Conservation (phyloP, 192 early-diverging fungal genomes). For the Coemansia sp. region DNA sequence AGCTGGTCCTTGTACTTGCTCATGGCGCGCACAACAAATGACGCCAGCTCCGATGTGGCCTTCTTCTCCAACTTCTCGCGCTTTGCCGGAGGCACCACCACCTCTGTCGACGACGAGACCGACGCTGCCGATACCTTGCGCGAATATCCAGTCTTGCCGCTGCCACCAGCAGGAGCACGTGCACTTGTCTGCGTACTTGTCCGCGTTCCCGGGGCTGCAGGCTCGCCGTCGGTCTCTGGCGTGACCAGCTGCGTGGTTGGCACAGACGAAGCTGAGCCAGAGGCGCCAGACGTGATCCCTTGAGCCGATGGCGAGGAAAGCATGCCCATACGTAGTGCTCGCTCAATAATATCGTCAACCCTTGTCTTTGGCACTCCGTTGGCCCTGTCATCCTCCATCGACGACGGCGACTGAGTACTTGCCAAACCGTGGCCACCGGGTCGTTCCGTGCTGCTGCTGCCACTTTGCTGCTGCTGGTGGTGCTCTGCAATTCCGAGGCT, state of each 20-base stretch:
- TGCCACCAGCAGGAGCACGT: neutral
- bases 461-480: conserved; percentile 1
- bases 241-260: conserved; percentile 32
- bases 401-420: neutral
- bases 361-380: conserved; percentile 34
- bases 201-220: neutral
- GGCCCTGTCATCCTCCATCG: conserved; percentile 7
- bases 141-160: neutral
- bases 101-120: conserved; percentile 8
- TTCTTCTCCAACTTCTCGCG: conserved; percentile 47
- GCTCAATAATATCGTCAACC: conserved; percentile 52
- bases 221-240: conserved; percentile 46
- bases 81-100: conserved; percentile 18
- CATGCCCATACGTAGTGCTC: conserved; percentile 34
- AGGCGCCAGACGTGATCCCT: neutral
- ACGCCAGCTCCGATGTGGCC: conserved; percentile 45
- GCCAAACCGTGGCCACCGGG: neutral
- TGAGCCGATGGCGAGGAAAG: conserved; percentile 7
- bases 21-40: conserved; percentile 47
- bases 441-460: neutral
- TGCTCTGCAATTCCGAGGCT: conserved; percentile 12
- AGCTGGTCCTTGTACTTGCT: conserved; percentile 51
- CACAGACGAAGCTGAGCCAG: neutral
- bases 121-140: conserved; percentile 6
- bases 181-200: neutral